phyloP scores from a whole-genome alignment of 2,329 filamentous ascomycete species.

The Pseudocercospora vitis region DNA sequence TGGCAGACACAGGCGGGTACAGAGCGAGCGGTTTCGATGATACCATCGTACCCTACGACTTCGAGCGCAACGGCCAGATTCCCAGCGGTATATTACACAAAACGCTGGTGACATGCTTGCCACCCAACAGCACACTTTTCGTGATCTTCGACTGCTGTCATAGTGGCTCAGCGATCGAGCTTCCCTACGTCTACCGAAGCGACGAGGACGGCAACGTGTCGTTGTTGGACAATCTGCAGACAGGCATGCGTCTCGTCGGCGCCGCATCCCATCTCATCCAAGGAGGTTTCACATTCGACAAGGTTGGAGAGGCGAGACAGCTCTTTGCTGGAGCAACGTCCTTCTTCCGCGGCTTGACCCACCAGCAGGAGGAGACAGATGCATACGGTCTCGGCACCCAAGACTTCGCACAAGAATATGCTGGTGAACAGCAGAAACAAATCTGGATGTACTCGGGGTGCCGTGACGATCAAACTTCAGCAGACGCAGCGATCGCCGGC shows the following conservation, averaged over 20 bases:
- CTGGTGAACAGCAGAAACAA: conserved; percentile 45
- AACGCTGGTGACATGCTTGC: conserved; percentile 53
- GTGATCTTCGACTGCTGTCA: conserved; percentile 64
- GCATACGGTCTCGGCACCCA: conserved; percentile 47
- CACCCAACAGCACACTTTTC: conserved; percentile 53
- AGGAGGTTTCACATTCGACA: conserved; percentile 50
- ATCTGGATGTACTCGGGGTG: conserved; percentile 56
- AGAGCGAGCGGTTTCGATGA: conserved; percentile 34
- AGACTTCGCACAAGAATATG: conserved; percentile 44
- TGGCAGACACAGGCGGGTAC: conserved; percentile 16
- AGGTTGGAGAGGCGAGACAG: conserved; percentile 53
- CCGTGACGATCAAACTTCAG: conserved; percentile 53
- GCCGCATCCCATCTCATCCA: conserved; percentile 53
- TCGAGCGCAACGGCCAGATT: conserved; percentile 54
- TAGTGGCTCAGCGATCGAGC: conserved; percentile 59
- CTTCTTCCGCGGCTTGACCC: conserved; percentile 56
- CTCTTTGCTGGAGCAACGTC: conserved; percentile 55
- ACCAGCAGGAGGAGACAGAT: conserved; percentile 45
- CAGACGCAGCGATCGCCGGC: conserved; percentile 50
- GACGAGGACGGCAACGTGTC: conserved; percentile 59
- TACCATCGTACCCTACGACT: conserved; percentile 36
- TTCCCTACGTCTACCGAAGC: conserved; percentile 59
- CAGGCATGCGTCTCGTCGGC: conserved; percentile 47
- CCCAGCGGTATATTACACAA: conserved; percentile 54
- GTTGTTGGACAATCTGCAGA: conserved; percentile 56